Evolutionary conservation across 2,329 filamentous ascomycete genomes (phyloP), one percentile per base, ranked within the genome.

Genomic region (Alternaria gaisen): DNA sequence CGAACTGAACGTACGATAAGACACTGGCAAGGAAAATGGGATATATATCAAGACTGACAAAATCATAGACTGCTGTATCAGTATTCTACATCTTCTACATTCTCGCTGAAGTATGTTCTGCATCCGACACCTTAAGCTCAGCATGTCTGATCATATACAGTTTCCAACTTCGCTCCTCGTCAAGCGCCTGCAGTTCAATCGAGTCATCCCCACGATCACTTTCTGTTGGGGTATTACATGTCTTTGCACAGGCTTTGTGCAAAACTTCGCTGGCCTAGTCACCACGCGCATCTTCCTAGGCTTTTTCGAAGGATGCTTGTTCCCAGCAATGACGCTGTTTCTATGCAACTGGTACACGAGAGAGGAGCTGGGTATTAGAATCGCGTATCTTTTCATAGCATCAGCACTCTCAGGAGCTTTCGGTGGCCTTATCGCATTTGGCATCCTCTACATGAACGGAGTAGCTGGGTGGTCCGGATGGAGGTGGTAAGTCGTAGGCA

Each of bases 191-290:
- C 73, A 76, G 18, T 77, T 76, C 63, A 74, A 76, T 24, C 68
- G 73, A 14, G 74, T 75, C 0, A 76, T 75, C 2, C 73, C 73
- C 0, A 61, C 59, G 1, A 85, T 85, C 67, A 83, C 85, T 0
- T 87, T 90, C 88, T 61, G 57, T 16, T 65, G 63, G 63, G 91
- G 91, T 16, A 75, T 83, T 7, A 83, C 69, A 4, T 59, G 64
- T 32, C 69, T 66, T 4, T 72, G 66, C 41, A 71, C 70, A 14
- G 68, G 71, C 7, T 62, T 73, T 24, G 68, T 70, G 4, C 50
- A 66, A 10, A 63, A 64, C 34, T 72, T 72, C 26, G 64, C 58
- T 16, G 68, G 70, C 12, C 51, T 73, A 14, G 60, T 73, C 5
- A 66, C 62, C 5, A 52, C 64, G 6, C 61, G 71, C 3, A 71